Conservation (phyloP, 768 basidiomycete genomes). For the Gelatoporia subvermispora region DNA sequence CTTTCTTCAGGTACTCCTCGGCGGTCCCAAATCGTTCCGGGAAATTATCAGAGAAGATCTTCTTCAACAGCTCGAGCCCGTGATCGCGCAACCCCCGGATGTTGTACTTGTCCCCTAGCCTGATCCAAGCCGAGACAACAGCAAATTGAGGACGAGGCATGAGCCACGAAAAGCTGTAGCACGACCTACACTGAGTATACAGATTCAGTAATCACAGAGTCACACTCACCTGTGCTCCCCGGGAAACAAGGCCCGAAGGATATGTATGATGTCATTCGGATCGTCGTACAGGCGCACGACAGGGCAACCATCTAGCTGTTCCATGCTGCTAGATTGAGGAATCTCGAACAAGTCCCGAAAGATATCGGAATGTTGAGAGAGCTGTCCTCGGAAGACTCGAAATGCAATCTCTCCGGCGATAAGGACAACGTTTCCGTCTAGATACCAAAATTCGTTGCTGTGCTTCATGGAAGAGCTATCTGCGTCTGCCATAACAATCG, state of each 20-base stretch:
- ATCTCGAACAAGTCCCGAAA: conserved; percentile 18
- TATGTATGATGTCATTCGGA: background rate
- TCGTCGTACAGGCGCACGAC: background rate
- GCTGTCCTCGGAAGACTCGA: conserved; percentile 17
- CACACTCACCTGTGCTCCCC: background rate
- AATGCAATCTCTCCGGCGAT: conserved; percentile 17
- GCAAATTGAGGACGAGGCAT: no score
- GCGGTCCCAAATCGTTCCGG: no score
- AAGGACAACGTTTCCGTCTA: conserved; percentile 23
- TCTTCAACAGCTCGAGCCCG: conserved; percentile 2
- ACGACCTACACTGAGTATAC: no score
- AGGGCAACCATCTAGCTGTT: background rate
- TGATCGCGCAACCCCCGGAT: conserved; percentile 3
- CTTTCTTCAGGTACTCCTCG: background rate
- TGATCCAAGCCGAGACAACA: conserved; percentile 3
- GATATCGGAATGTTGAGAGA: conserved; percentile 11
- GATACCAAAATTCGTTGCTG: conserved; percentile 18
- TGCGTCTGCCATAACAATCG: no score
- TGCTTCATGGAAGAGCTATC: background rate
- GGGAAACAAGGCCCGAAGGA: background rate
- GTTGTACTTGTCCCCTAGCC: conserved; percentile 10
- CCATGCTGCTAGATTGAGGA: background rate
- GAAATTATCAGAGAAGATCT: conserved; percentile 1
- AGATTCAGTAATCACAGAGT: no score
- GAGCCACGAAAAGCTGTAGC: no score